Evolutionary conservation across 345 rosid genomes (phyloP).

Genomic region (Diplotaxis tenuifolia): DNA sequence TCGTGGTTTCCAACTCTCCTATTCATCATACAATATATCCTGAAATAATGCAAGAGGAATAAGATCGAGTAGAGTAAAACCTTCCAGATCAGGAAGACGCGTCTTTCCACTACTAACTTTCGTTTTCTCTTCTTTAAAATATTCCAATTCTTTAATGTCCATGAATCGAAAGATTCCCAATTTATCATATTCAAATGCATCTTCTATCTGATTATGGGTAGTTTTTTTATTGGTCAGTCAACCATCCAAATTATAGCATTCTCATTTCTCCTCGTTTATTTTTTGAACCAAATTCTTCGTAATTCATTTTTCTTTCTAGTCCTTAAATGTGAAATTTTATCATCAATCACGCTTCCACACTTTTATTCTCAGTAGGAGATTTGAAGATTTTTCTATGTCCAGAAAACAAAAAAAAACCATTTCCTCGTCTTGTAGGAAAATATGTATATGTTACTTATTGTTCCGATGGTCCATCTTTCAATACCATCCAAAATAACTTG

Average conservation of each 20-base stretch:
- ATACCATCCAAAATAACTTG: background rate
- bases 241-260: background rate
- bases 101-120: background rate
- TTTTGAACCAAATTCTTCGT: background rate
- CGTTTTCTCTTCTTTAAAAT: background rate
- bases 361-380: background rate
- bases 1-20: no score
- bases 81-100: background rate
- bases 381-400: background rate
- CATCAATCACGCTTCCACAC: background rate
- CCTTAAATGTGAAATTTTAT: background rate
- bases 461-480: background rate
- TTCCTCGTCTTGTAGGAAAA: background rate
- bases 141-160: background rate
- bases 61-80: background rate
- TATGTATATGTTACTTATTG: background rate
- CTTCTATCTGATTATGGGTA: background rate
- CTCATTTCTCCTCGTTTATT: background rate
- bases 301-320: background rate
- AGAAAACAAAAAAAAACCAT: background rate
- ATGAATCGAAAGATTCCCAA: background rate
- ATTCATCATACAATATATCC: background rate
- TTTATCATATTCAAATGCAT: background rate
- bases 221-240: background rate
- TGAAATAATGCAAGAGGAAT: background rate